Base-by-base conservation (phyloP, 2,329 filamentous ascomycete genomes). In the Clonostachys byssicola region DNA sequence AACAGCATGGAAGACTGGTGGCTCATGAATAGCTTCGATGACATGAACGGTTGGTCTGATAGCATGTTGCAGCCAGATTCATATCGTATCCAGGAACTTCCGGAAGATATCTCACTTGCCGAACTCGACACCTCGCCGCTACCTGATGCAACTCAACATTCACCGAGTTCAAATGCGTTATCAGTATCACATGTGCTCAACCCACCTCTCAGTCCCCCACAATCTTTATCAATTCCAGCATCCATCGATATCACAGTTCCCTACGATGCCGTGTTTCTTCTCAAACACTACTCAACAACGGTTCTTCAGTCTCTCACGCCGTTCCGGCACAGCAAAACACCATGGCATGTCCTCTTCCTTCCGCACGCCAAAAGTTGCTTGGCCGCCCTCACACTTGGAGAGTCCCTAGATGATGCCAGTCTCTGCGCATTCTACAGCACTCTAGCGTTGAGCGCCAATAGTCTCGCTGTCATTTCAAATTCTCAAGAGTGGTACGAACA, bases 331-430 rank as follows among this genome's bases (percentile, higher is more conserved):
- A 59, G 56, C 35, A 70, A 71, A 51, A 67, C 67, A 3, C 67
- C 67, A 2, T 70, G 67, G 67, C 63, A 69, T 47, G 53, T 68
- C 6, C 56, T 71, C 0, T 67, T 69, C 41, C 54, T 71, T 12
- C 65, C 67, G 5, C 60, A 65, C 45, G 58, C 59, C 7, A 65
- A 66, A 45, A 58, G 54, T 14, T 63, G 59, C 18, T 48, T 72
- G 12, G 67, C 67, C 6, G 60, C 61, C 16, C 50, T 69, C 2
- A 61, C 65, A 0, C 54, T 72, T 12, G 63, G 62, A 1, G 65
- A 68, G 42, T 33, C 51, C 3, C 50, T 65, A 34, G 60, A 60
- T 40, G 55, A 65, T 51, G 65, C 67, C 5, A 63, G 60, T 49
- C 52, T 66, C n/a, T 62, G 60, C 16, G 56, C 58, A 4, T 67